Evolutionary conservation across 495 filamentous ascomycete genomes (phyloP).

Genomic region (Letharia columbiana): DNA sequence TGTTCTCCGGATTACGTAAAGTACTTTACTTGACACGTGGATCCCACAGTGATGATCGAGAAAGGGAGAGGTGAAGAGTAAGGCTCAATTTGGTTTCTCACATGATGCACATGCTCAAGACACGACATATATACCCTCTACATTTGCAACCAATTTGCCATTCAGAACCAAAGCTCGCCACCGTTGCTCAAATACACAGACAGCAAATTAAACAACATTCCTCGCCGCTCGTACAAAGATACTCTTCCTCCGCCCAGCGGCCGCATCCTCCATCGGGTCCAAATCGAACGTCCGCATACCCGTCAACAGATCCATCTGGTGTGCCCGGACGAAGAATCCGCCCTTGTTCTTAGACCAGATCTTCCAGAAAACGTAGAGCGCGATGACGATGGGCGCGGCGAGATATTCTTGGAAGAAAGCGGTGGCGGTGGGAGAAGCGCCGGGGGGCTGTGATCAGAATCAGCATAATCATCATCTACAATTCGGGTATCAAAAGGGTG

Average conservation of each 20-base stretch:
- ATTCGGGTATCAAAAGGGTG: not conserved
- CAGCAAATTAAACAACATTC: slow-evolving; percentile 12
- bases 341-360: slow-evolving; percentile 23
- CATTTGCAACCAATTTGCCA: not conserved
- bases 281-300: slow-evolving; percentile 23
- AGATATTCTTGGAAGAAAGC: slow-evolving; percentile 58
- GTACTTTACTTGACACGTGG: too few species aligned
- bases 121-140: not conserved
- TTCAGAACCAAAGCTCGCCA: not conserved
- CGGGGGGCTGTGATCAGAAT: slow-evolving; percentile 37
- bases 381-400: slow-evolving; percentile 48
- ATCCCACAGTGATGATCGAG: too few species aligned
- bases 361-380: slow-evolving; percentile 34
- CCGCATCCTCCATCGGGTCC: slow-evolving; percentile 18
- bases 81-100: too few species aligned
- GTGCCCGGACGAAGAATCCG: slow-evolving; percentile 17
- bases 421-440: slow-evolving; percentile 34
- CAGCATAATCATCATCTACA: slow-evolving; percentile 8
- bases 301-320: slow-evolving; percentile 24
- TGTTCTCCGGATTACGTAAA: too few species aligned
- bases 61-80: too few species aligned
- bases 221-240: slow-evolving; percentile 2
- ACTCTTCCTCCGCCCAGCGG: slow-evolving; percentile 11
- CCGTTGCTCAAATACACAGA: not conserved
- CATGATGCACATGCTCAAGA: too few species aligned